phyloP scores from a whole-genome alignment of 108 stramenopile species.

The Stephanodiscus triporus region DNA sequence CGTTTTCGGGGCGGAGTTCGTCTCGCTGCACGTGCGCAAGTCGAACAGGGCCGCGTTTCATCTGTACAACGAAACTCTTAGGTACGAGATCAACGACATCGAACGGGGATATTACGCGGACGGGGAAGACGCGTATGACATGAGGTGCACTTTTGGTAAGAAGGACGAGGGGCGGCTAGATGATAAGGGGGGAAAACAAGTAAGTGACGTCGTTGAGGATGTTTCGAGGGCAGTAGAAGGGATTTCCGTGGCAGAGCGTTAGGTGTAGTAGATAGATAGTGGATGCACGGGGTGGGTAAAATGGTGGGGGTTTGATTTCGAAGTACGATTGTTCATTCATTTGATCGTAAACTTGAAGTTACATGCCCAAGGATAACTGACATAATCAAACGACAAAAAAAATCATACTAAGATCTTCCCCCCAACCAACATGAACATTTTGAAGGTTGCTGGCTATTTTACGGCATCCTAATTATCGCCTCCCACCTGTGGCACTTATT shows the following conservation, averaged over 20 bases:
- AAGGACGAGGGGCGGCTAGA: slow-evolving; percentile 24
- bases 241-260: neutral
- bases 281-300: neutral
- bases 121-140: slow-evolving; percentile 99
- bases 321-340: too few species aligned
- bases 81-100: slow-evolving; percentile 93
- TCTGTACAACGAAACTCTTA: slow-evolving; percentile 93
- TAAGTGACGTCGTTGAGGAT: slow-evolving; percentile 3
- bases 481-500: too few species aligned
- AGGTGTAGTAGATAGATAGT: neutral
- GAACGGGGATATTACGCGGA: slow-evolving; percentile 99
- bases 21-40: slow-evolving; percentile 96
- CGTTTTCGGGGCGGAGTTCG: slow-evolving; percentile 94
- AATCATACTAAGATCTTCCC: too few species aligned
- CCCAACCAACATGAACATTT: too few species aligned
- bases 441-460: too few species aligned
- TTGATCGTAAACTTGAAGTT: neutral
- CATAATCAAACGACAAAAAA: too few species aligned
- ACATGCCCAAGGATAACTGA: too few species aligned
- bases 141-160: slow-evolving; percentile 81
- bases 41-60: slow-evolving; percentile 98
- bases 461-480: too few species aligned
- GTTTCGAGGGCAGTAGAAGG: neutral
- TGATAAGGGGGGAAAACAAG: neutral
- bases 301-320: neutral